Evolutionary conservation across 83 land plant genomes (phyloP).

Genomic region (Diphasiastrum complanatum): DNA sequence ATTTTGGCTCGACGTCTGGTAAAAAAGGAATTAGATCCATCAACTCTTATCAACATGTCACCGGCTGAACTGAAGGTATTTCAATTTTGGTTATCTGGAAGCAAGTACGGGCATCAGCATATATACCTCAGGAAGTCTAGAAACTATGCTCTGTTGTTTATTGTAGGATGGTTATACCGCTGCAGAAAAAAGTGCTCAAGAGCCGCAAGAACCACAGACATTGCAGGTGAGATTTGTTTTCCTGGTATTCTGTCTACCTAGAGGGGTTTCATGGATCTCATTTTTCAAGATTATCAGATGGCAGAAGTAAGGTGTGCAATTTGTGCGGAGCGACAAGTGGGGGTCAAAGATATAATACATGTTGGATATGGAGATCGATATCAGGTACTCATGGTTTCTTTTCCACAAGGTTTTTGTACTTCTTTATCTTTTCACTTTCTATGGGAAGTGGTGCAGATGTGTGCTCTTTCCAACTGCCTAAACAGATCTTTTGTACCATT

Average conservation of each 20-base stretch:
- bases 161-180: slow-evolving; percentile 81
- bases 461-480: no score
- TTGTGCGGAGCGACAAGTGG: slow-evolving; percentile 77
- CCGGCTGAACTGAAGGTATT: slow-evolving; percentile 86
- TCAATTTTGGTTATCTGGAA: background rate
- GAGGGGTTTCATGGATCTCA: background rate
- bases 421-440: no score
- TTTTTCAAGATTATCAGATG: slow-evolving; percentile 49
- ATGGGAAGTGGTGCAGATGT: no score
- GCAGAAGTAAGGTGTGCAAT: slow-evolving; percentile 83
- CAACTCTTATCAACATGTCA: slow-evolving; percentile 66
- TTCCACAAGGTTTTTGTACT: no score
- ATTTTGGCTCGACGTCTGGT: slow-evolving; percentile 65
- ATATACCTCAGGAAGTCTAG: no score
- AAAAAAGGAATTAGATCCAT: slow-evolving; percentile 76
- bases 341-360: slow-evolving; percentile 78
- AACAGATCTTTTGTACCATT: no score
- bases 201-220: slow-evolving; percentile 64
- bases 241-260: background rate
- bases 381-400: slow-evolving; percentile 46
- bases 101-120: no score
- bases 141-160: background rate
- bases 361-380: slow-evolving; percentile 85
- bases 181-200: slow-evolving; percentile 62
- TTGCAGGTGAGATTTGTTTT: slow-evolving; percentile 57